Evolutionary conservation across 108 stramenopile species (phyloP), one percentile per base, ranked within the genome.

Genomic region (Fragilaria radians): DNA sequence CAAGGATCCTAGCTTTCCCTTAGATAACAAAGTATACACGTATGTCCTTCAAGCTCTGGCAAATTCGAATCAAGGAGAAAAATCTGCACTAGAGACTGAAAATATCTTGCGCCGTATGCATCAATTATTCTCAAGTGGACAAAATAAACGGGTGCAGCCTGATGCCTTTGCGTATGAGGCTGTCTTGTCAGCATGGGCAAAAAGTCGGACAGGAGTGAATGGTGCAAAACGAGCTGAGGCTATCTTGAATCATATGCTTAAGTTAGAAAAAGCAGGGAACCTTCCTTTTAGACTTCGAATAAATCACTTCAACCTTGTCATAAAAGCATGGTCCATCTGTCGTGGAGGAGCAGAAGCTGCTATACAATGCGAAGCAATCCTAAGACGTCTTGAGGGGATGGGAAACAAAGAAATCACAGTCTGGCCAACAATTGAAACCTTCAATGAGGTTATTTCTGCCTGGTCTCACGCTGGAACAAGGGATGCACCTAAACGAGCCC

Each of bases 221-320:
- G 91, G 85, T 24, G 91, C 86, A 32, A 75, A 82, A 54, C 70
- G 82, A 33, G 90, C 90, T 17, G 90, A 91, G 56, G 68, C 81
- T 1, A 74, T 91, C 14, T 67, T 91, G 59, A 80, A 91, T 59
- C 77, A 79, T 30, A 88, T 87, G 86, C 65, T 83, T 59, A 49
- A 78, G 22, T 50, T 81, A 52, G 86, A 91, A 50, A 71, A 84
- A n/a, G 5, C 23, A 18, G 54, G 54, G 27, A 55, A 30, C 9
- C 28, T 9, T n/a, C 27, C 26, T 28, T 5, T 29, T 28, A 11
- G 30, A 29, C 54, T 28, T 18, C 23, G 9, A 7, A 14, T 29
- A 14, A 55, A 29, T n/a, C 4, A 14, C 9, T 28, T 28, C 28
- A 28, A 25, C 23, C 27, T 28, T 28, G 54, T 31, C 5, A 29